Base-by-base conservation (phyloP, 208 protist genomes). In the Endotrypanum monterogeii region DNA sequence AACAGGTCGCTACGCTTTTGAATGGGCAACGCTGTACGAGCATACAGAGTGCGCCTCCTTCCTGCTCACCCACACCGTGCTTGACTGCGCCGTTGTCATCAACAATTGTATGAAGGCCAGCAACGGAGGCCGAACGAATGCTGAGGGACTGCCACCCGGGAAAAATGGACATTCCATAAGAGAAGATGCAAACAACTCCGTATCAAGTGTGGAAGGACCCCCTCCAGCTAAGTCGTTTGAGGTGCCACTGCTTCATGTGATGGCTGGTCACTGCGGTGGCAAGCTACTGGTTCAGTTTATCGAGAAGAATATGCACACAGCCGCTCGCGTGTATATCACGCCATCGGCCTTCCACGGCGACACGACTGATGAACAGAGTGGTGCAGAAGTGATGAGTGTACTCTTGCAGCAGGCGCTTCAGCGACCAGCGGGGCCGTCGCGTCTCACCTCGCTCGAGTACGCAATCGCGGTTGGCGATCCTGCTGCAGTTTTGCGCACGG, bases 371-470 rank as follows among this genome's bases (percentile, higher is more conserved):
- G 73, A 71, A n/a, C 73, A 48, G 25, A 62, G 25, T n/a, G 74
- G 60, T 30, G 58, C 62, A 20, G 78, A 77, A 39, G 72, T 80
- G 71, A 51, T 86, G 54, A 84, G 81, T 55, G 55, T 80, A 37
- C 25, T 79, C 39, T 67, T 92, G 9, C 82, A 80, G 56, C 76
- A 76, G 32, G 78, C 72, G 44, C 73, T 95, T 32, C 80, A 89
- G 63, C 70, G 56, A 12, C 82, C 78, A 1, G 88, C 88, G 37
- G 80, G 84, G 41, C 67, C 57, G 32, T 76, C 75, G 60, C 86
- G 83, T 28, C 80, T 93, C 51, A 92, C 88, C 9, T 80, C 83
- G 51, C 88, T 95, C 25, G 91, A 95, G 79, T 90, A 85, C 65
- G 80, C 87, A 51, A 75, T 95, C 51, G 86, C 86, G 0, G 76